Evolutionary conservation across 2,329 filamentous ascomycete species (phyloP).

Genomic region (Aspergillus texensis): DNA sequence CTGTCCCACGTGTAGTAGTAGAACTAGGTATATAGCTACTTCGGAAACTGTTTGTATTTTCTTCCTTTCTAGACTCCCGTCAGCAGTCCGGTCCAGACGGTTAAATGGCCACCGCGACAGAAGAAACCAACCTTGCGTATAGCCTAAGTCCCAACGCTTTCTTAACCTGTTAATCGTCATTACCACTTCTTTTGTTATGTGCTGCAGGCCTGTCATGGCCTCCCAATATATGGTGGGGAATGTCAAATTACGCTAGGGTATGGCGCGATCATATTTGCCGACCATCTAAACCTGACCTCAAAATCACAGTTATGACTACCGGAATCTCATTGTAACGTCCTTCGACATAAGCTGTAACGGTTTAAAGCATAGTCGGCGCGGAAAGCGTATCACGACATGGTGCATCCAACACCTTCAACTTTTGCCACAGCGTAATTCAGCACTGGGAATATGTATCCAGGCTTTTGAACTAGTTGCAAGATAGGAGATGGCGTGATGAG

Average conservation of each 20-base stretch:
- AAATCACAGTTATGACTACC: not conserved
- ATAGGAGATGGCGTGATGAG: constrained; percentile 8
- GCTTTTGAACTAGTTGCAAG: not conserved
- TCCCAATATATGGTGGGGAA: not conserved
- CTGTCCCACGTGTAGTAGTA: no score
- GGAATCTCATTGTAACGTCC: not conserved
- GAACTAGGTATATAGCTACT: no score
- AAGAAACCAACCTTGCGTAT: no score
- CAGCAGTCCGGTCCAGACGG: no score
- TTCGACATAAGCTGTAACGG: not conserved
- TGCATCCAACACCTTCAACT: not conserved
- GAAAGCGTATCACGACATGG: not conserved
- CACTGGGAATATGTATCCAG: not conserved
- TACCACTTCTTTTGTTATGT: not conserved
- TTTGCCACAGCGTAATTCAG: not conserved
- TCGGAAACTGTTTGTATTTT: no score
- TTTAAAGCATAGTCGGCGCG: not conserved
- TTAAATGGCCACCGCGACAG: no score
- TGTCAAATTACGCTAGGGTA: not conserved
- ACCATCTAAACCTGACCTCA: not conserved
- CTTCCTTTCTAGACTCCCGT: no score
- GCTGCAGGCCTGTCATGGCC: no score
- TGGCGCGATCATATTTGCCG: not conserved
- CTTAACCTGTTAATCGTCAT: no score
- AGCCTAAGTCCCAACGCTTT: no score